Conservation (phyloP, 2,329 filamentous ascomycete species). For the Cercospora citrullina region DNA sequence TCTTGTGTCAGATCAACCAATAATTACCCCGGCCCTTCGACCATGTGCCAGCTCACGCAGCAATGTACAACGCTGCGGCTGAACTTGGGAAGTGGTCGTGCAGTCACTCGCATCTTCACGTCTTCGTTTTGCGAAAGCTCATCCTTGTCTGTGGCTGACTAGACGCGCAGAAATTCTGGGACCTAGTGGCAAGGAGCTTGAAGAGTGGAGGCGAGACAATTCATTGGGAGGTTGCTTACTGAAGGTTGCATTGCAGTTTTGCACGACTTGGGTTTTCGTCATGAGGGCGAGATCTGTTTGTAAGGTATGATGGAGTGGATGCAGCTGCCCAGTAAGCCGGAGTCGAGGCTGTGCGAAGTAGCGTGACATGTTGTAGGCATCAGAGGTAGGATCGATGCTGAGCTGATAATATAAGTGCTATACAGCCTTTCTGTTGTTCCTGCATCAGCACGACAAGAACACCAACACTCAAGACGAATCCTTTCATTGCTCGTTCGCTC, state of each 20-base stretch:
- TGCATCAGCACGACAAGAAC: constrained; percentile 4
- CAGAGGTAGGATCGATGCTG: not conserved
- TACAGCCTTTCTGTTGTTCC: not conserved
- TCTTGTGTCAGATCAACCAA: constrained; percentile 1
- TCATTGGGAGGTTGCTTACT: constrained; percentile 3
- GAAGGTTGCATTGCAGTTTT: constrained; percentile 5
- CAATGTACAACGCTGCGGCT: not conserved
- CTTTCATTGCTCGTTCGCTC: not conserved
- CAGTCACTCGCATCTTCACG: not conserved
- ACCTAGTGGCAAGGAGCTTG: not conserved
- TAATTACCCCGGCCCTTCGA: not conserved
- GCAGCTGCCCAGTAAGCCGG: not conserved
- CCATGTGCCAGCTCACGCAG: constrained; percentile 2
- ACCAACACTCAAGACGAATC: not conserved
- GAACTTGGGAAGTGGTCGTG: not conserved
- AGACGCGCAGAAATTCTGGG: not conserved
- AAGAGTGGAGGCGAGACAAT: constrained; percentile 1
- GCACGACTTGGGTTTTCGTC: not conserved
- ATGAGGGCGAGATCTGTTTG: not conserved
- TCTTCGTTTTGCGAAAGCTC: not conserved
- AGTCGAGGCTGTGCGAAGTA: constrained; percentile 3
- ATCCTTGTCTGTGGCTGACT: not conserved
- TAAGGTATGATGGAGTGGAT: not conserved
- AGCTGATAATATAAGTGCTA: not conserved
- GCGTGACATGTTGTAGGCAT: not conserved